Evolutionary conservation across 2,329 filamentous ascomycete species (phyloP), one percentile per base, ranked within the genome.

Genomic region (Talaromyces islandicus): DNA sequence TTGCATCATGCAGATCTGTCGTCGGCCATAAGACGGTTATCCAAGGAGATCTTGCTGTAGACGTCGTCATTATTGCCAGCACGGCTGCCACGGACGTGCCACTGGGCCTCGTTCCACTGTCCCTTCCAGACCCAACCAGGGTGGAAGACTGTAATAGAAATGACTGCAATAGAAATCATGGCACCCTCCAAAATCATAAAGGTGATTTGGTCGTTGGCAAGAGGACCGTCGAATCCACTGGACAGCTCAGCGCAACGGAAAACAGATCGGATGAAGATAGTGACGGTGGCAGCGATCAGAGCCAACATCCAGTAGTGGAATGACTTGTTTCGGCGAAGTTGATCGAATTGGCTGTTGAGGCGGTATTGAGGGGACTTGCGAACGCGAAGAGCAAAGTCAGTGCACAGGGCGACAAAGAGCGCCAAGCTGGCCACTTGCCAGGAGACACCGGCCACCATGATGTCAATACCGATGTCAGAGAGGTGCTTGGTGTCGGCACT

Each of bases 361-460:
- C 43, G 43, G 57, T 62, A 62, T 60, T 53, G 60, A 60, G 43
- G 48, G 60, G 59, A 25, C 48, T 64, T 59, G 52, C 59, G 64
- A 14, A 71, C 63, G 7, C 79, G 75, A 53, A 77, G 64, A n/a
- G 73, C 73, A 67, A 84, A 87, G 66, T 86, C 81, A 59, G 70
- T 32, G 11, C 77, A 78, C 32, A 83, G 74, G 25, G 66, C 27
- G 54, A 82, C 80, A 76, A 88, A 89, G 59, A 80, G 69, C 48
- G 78, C 64, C 38, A 87, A 76, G 5, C 83, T 85, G 61, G 80
- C 71, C 50, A 88, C 85, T 66, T 89, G 86, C 69, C 83, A 84
- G 19, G 78, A 70, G 0, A 88, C 79, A 32, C 87, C 87, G 4
- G 84, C 84, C n/a, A 89, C 78, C 80, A 86, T 86, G 72, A 88